phyloP scores from a whole-genome alignment of 805 yeast genomes.

The Wickerhamiella shivajii region DNA sequence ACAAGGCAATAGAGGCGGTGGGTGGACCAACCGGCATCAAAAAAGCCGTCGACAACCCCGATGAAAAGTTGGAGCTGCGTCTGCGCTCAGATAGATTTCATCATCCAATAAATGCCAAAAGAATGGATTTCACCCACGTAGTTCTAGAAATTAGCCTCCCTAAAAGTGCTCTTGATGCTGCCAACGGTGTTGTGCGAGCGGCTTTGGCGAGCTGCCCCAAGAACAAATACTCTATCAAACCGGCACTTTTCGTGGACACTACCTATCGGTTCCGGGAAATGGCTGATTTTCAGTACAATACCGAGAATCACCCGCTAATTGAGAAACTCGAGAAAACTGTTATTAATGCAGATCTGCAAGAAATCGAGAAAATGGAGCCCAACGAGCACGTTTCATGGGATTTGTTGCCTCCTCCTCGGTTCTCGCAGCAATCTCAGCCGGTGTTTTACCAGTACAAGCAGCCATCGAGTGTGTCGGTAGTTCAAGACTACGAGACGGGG shows the following conservation, averaged over 20 bases:
- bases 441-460: slow-evolving; percentile 63
- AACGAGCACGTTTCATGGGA: slow-evolving; percentile 13
- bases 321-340: slow-evolving; percentile 29
- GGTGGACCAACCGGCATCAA: slow-evolving; percentile 35
- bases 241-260: slow-evolving; percentile 52
- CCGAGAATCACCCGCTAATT: slow-evolving; percentile 41
- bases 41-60: slow-evolving; percentile 22
- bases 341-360: slow-evolving; percentile 28
- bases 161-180: slow-evolving; percentile 16
- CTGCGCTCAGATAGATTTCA: slow-evolving; percentile 27
- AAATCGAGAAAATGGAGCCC: slow-evolving; percentile 29
- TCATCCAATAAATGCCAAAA: slow-evolving; percentile 34
- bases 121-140: slow-evolving; percentile 19
- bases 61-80: slow-evolving; percentile 23
- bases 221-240: slow-evolving; percentile 33
- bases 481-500: slow-evolving; percentile 38
- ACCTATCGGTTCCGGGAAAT: slow-evolving; percentile 69
- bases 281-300: slow-evolving; percentile 71
- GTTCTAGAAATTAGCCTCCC: slow-evolving; percentile 25
- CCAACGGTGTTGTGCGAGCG: slow-evolving; percentile 32
- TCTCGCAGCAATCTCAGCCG: slow-evolving; percentile 64
- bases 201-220: slow-evolving; percentile 51
- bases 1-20: slow-evolving; percentile 31
- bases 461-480: slow-evolving; percentile 43
- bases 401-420: slow-evolving; percentile 75